Base-by-base conservation (phyloP, 2,329 filamentous ascomycete genomes). In the Penicillium sp. region DNA sequence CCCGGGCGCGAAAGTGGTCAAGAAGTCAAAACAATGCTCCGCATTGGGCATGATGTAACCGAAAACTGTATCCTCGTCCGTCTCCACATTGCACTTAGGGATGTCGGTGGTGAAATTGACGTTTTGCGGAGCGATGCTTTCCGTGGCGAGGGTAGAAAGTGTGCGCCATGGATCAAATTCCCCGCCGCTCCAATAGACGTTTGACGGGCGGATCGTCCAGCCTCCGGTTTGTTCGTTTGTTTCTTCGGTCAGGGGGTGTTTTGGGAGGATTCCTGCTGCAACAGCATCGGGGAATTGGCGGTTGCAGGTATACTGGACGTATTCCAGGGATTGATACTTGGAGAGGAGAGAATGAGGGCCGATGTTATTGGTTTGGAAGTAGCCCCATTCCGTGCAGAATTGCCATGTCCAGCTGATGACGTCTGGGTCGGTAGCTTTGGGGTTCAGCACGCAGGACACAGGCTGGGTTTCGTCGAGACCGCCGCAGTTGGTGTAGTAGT, bases 101-200 rank as follows among this genome's bases (percentile, higher is more conserved):
- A 80, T 72, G 0, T 76, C 62, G 3, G 73, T 74, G 1, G 77
- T 76, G 7, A 76, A 60, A 0, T 59, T 60, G 16, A 79, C 65
- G 3, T 62, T 66, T 13, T 71, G 68, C 4, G 80, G 79, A 4
- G 78, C 76, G 42, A 74, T 76, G 0, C 61, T 52, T 56, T 81
- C 76, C 0, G 63, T 70, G 2, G 76, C 78, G 0, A 82, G 70
- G 0, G 77, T 73, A 0, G 76, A 78, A 3, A 82, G 67, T 0
- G 79, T 76, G 21, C 78, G 71, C 82, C 81, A 84, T 3, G 81
- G 81, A 55, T 84, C 81, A 59, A 77, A 82, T 54, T 83, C 75
- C 4, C 81, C 80, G 24, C 73, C 77, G 48, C 72, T 78, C 73
- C 79, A 83, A 71, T 79, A 83, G 1, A 76, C 73, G 57, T 83